These are phyloP conservation scores for Tulasnella sp. DNA, from an alignment of 768 basidiomycete genomes.

Conservation along the genomic window DNA sequence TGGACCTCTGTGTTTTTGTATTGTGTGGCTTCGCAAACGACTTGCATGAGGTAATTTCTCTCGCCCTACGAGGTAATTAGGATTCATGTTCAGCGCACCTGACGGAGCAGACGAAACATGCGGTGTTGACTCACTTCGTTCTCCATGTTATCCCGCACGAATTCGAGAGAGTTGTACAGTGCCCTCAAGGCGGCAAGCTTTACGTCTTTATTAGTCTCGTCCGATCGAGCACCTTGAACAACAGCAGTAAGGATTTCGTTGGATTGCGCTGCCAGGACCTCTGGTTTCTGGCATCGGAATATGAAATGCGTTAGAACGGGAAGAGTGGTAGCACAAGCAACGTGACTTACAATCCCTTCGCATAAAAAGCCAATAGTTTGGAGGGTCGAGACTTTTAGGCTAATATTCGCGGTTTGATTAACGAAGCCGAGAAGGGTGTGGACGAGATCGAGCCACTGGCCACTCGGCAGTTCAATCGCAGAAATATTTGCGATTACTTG, in stretches of 20 bases:
- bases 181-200: conserved; percentile 91
- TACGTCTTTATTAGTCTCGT: conserved; percentile 84
- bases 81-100: neutral
- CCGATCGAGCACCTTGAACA: conserved; percentile 94
- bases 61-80: conserved; percentile 60
- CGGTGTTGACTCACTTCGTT: conserved; percentile 61
- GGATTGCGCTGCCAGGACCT: conserved; percentile 76
- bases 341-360: conserved; percentile 76
- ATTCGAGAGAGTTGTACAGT: conserved; percentile 90
- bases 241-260: conserved; percentile 98
- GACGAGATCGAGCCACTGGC: conserved; percentile 87
- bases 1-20: conserved; percentile 71
- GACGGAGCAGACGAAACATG: conserved; percentile 9
- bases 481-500: conserved; percentile 94
- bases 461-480: conserved; percentile 79
- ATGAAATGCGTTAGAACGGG: conserved; percentile 19
- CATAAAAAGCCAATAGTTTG: conserved; percentile 97
- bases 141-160: conserved; percentile 96
- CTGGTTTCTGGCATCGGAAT: conserved; percentile 62
- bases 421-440: conserved; percentile 81
- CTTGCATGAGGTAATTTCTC: conserved; percentile 99
- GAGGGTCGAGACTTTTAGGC: conserved; percentile 76
- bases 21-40: conserved; percentile 97
- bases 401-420: conserved; percentile 61
- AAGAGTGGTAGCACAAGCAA: conserved; percentile 12